Evolutionary conservation across 495 filamentous ascomycete species (phyloP), one percentile per base, ranked within the genome.

Genomic region (Daldinia loculata): DNA sequence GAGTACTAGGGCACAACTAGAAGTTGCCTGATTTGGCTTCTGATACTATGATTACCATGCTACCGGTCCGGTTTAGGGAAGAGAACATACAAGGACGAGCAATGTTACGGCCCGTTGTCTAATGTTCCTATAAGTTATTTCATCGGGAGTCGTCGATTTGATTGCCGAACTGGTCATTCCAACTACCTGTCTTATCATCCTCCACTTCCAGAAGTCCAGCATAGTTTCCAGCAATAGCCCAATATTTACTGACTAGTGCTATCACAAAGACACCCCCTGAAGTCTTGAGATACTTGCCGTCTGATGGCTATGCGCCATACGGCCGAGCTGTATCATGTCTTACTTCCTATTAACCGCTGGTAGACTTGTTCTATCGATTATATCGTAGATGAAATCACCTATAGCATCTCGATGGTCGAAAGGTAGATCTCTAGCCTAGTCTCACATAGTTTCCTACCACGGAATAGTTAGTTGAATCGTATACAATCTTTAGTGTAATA

Each of bases 391-490:
- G 50, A 57, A 61, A n/a, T 30, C 14, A 30, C 26, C 53, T 63
- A 69, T 59, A 57, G 22, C 51, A 32, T 32, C 41, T 34, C 39
- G 24, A 17, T n/a, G 19, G 15, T 50, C 22, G 61, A 34, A 32
- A 62, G 39, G 26, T 26, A 29, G 41, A 55, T 26, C 32, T 71
- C 73, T 77, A 77, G 24, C 66, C 66, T 30, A 74, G n/a, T 70
- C 67, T 70, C 15, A 77, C 75, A 53, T 77, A 77, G 56, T 77
- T 77, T 34, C 75, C 75, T 77, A 55, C 9, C 11, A 32, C 24
- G 12, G 8, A 24, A 12, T 29, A 22, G 38, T 77, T 63, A 77
- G 70, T 29, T 63, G 9, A 11, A 29, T 36, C 34, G 17, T 6
- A 19, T 45, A 12, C 29, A 5, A 24, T 24, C 2, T 19, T 12